Evolutionary conservation across 306 rosid species (phyloP).

Genomic region (Trifolium subterraneum): DNA sequence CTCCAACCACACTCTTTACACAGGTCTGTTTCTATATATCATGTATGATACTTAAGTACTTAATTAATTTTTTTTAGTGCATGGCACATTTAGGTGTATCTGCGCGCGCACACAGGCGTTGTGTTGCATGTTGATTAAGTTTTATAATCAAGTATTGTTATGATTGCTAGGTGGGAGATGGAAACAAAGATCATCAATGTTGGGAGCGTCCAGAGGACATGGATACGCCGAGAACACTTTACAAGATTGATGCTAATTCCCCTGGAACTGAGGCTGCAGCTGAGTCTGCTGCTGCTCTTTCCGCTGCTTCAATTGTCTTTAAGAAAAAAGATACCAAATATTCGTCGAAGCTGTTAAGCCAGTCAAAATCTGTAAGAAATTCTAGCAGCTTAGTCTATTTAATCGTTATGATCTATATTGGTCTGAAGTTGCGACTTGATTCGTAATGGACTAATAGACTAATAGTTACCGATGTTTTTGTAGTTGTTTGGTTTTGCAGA

Average conservation of each 20-base stretch:
- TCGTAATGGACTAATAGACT: neutral
- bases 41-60: neutral
- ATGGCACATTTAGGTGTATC: neutral
- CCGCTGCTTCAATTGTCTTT: slow-evolving; percentile 81
- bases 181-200: slow-evolving; percentile 73
- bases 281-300: slow-evolving; percentile 73
- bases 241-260: slow-evolving; percentile 67
- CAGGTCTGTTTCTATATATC: slow-evolving; percentile 53
- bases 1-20: slow-evolving; percentile 74
- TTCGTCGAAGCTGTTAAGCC: slow-evolving; percentile 57
- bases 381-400: neutral
- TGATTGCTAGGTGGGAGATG: slow-evolving; percentile 78
- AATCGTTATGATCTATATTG: neutral
- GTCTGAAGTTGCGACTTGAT: neutral
- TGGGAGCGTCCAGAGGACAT: slow-evolving; percentile 98
- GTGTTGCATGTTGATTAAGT: neutral
- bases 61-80: neutral
- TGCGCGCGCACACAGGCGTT: neutral
- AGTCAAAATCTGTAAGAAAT: slow-evolving; percentile 63
- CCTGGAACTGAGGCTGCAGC: slow-evolving; percentile 88
- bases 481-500: slow-evolving; percentile 88
- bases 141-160: neutral
- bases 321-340: slow-evolving; percentile 52
- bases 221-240: slow-evolving; percentile 74
- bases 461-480: neutral